Evolutionary conservation across 1,139 yeast species (phyloP).

Genomic region (Spathaspora sp.): DNA sequence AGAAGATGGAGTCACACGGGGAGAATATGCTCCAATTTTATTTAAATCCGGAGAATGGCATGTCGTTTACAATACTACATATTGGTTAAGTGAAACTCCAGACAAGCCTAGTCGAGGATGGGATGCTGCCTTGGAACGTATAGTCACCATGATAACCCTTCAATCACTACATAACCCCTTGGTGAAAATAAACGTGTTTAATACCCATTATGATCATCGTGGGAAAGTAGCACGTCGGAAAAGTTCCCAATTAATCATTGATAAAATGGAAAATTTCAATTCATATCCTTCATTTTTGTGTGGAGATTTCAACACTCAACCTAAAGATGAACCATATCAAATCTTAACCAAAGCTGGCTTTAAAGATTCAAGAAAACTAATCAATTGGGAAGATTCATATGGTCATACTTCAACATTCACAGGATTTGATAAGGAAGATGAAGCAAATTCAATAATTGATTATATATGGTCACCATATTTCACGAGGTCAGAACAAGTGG

Average conservation of each 20-base stretch:
- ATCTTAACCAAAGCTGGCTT: constrained; percentile 35
- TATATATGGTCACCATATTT: constrained; percentile 44
- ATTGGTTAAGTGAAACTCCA: constrained; percentile 46
- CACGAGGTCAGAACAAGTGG: constrained; percentile 12
- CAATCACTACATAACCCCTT: constrained; percentile 22
- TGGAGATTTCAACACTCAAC: constrained; percentile 59
- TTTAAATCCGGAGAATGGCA: constrained; percentile 30
- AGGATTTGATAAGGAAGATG: constrained; percentile 36
- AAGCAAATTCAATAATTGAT: constrained; percentile 40
- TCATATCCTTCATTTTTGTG: constrained; percentile 41
- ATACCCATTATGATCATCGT: constrained; percentile 59
- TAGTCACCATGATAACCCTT: constrained; percentile 42
- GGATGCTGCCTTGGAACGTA: constrained; percentile 44
- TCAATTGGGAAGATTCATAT: constrained; percentile 25
- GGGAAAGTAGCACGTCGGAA: constrained; percentile 49
- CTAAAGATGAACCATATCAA: constrained; percentile 49
- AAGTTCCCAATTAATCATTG: constrained; percentile 47
- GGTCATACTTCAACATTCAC: constrained; percentile 48
- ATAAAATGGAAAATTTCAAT: constrained; percentile 38
- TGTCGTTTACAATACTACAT: constrained; percentile 33
- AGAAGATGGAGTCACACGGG: constrained; percentile 43
- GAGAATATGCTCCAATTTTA: constrained; percentile 48
- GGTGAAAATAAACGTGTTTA: constrained; percentile 42
- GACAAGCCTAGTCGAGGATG: constrained; percentile 39
- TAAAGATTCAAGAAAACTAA: constrained; percentile 30